These are phyloP conservation scores for Hymenoscyphus fraxineus DNA, from an alignment of 2,329 filamentous ascomycete genomes.

Conservation along the genomic window DNA sequence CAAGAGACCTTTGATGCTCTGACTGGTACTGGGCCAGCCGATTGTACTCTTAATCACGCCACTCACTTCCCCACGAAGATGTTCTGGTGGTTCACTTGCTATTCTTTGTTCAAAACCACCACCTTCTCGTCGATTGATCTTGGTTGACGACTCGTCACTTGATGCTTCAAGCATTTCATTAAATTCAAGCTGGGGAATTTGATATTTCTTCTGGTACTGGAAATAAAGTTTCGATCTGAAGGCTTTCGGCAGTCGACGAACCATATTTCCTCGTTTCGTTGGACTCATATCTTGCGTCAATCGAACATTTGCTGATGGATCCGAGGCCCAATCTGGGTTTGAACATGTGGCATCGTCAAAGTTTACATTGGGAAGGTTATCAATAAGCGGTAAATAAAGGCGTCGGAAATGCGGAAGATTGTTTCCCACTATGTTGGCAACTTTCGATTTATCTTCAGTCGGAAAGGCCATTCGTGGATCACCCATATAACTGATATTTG, in stretches of 20 bases:
- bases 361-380: constrained; percentile 81
- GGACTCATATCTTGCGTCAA: constrained; percentile 92
- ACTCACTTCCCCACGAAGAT: constrained; percentile 68
- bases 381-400: constrained; percentile 84
- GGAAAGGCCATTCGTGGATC: constrained; percentile 93
- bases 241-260: constrained; percentile 77
- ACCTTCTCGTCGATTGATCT: constrained; percentile 70
- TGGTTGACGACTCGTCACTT: constrained; percentile 63
- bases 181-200: constrained; percentile 80
- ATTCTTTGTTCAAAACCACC: constrained; percentile 85
- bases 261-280: constrained; percentile 89
- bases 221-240: constrained; percentile 93
- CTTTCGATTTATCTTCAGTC: constrained; percentile 87
- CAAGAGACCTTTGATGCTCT: constrained; percentile 78
- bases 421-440: constrained; percentile 87
- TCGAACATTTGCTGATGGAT: constrained; percentile 59
- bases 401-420: constrained; percentile 90
- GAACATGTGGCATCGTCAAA: constrained; percentile 65
- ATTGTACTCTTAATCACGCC: constrained; percentile 83
- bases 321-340: constrained; percentile 59
- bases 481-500: constrained; percentile 88
- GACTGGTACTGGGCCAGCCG: constrained; percentile 84
- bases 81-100: constrained; percentile 61
- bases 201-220: constrained; percentile 86
- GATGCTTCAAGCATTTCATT: constrained; percentile 76